Evolutionary conservation across 768 basidiomycete species (phyloP), one percentile per base, ranked within the genome.

Genomic region (Dentipellis sp.): DNA sequence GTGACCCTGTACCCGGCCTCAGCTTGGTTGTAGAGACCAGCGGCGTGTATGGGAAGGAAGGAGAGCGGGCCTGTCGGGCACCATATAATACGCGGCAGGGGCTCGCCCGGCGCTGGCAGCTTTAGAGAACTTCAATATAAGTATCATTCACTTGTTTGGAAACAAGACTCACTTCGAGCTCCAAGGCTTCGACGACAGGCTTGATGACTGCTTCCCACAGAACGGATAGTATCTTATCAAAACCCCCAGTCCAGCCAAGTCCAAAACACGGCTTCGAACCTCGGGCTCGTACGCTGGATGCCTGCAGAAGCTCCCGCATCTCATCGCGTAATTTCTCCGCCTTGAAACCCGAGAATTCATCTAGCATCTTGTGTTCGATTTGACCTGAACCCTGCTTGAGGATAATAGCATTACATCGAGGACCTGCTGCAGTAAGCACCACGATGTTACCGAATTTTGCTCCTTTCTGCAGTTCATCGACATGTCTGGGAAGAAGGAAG

Each of bases 41-140:
- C 56, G 10, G 56, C 56, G 39, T 57, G 56, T 21, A 57, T 52
- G 9, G 56, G 52, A 19, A 57, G 52, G 51, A 57, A 57, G 3
- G 51, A 29, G 0, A 57, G 56, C 12, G 51, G 37, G 14, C 56
- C 56, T 7, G 56, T 53, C 2, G 51, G 56, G 46, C 56, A 57
- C 56, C 56, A 57, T 34, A 37, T 46, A 21, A 57, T 38, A 8
- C 45, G 36, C 10, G 52, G 56, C 10, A 29, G 39, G 19, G 29
- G 16, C 16, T 52, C 34, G 17, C 39, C 10, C 56, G 6, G 8
- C 8, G 6, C n/a, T 16, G 19, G 42, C 42, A 45, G 8, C 42
- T 45, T 1, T 10, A 45, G 16, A 16, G 10, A 10, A n/a, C 8
- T 16, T 8, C 1, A 1, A 45, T 10, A 45, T 45, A 19, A 45